A percentile compares a stretch with the other conserved stretches of the same genome.
These are phyloP conservation scores for Leccinum pachyderme DNA, from an alignment of 1,284 basidiomycete species.

Conservation along the genomic window DNA sequence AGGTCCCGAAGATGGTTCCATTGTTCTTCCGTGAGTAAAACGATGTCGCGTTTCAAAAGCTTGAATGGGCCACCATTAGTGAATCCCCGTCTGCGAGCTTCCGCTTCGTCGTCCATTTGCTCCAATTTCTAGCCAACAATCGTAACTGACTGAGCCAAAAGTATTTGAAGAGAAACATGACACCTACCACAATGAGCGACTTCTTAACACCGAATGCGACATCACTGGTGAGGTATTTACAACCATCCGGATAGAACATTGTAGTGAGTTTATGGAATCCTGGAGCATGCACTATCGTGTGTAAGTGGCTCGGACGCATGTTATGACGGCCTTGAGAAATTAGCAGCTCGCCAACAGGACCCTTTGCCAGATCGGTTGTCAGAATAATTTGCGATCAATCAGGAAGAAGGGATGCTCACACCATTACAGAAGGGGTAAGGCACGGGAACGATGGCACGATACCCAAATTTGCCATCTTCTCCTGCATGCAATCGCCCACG, in stretches of 20 bases:
- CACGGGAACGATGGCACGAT: slow-evolving; percentile 75
- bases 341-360: slow-evolving; percentile 70
- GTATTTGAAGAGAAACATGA: slow-evolving; percentile 26
- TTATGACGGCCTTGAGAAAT: slow-evolving; percentile 64
- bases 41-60: slow-evolving; percentile 59
- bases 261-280: slow-evolving; percentile 75
- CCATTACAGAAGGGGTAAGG: slow-evolving; percentile 80
- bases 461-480: slow-evolving; percentile 67
- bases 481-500: slow-evolving; percentile 67
- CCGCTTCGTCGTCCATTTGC: slow-evolving; percentile 49
- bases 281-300: slow-evolving; percentile 66
- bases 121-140: slow-evolving; percentile 41
- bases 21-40: slow-evolving; percentile 52
- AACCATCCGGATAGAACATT: slow-evolving; percentile 74
- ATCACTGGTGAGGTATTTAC: slow-evolving; percentile 65
- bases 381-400: neutral
- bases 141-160: neutral
- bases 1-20: slow-evolving; percentile 16
- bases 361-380: slow-evolving; percentile 37
- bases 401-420: slow-evolving; percentile 33
- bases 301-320: slow-evolving; percentile 77
- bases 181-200: slow-evolving; percentile 52
- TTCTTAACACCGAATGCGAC: slow-evolving; percentile 79
- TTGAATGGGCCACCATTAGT: slow-evolving; percentile 58
- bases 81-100: slow-evolving; percentile 62